These are phyloP conservation scores for Ogataea haglerorum DNA, from an alignment of 805 yeast species.

Conservation along the genomic window DNA sequence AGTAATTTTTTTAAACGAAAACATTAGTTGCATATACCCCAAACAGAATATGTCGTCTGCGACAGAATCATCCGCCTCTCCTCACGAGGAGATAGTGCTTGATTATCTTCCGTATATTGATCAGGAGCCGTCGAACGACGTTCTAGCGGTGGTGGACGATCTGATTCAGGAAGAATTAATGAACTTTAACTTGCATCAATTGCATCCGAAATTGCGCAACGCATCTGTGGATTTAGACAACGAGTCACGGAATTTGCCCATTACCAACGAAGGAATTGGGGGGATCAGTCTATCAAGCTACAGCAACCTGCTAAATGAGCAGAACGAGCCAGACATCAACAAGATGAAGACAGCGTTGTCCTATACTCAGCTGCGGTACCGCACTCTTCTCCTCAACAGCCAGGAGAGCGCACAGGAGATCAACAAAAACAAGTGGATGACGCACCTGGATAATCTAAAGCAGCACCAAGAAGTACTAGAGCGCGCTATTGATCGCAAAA, in stretches of 20 bases:
- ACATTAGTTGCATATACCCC: neutral
- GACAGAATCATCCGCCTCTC: constrained; percentile 2
- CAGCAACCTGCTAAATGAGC: constrained; percentile 17
- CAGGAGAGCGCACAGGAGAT: constrained; percentile 9
- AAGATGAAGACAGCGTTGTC: constrained; percentile 37
- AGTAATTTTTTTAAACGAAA: neutral
- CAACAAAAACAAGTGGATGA: constrained; percentile 35
- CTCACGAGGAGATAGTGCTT: constrained; percentile 7
- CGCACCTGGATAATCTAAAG: constrained; percentile 34
- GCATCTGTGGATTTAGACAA: neutral
- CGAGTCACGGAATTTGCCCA: constrained; percentile 3
- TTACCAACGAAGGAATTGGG: constrained; percentile 9
- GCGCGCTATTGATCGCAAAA: constrained; percentile 30
- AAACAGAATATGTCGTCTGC: constrained; percentile 1
- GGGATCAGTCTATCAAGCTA: constrained; percentile 20
- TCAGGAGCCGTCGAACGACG: constrained; percentile 18
- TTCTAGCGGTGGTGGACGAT: constrained; percentile 18
- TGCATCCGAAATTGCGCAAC: constrained; percentile 14
- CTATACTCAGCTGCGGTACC: constrained; percentile 38
- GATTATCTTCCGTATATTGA: constrained; percentile 27
- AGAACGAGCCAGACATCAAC: constrained; percentile 16
- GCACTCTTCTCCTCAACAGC: constrained; percentile 36
- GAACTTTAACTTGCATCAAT: constrained; percentile 10
- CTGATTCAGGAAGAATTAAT: constrained; percentile 23
- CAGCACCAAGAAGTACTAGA: constrained; percentile 29